Conservation (phyloP, 768 basidiomycete species). For the Macrolepiota dolichaula region DNA sequence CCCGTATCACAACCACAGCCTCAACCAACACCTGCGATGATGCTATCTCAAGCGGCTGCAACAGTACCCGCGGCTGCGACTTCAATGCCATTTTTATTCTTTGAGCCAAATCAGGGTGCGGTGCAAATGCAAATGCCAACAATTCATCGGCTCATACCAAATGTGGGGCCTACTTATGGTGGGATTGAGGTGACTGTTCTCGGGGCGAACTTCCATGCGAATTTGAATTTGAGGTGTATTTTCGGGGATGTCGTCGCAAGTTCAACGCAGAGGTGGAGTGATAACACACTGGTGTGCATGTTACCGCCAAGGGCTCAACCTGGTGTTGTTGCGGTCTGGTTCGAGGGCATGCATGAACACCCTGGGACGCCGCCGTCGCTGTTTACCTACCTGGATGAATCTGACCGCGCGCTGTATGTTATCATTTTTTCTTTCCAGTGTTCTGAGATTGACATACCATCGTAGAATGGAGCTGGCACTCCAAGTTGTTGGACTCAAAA, state of each 20-base stretch:
- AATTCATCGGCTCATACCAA: slow-evolving; percentile 84
- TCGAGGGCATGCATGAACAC: slow-evolving; percentile 66
- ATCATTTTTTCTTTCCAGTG: slow-evolving; percentile 5
- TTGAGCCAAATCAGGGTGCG: slow-evolving; percentile 46
- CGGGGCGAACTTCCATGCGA: slow-evolving; percentile 84
- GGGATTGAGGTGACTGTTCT: slow-evolving; percentile 94
- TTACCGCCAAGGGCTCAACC: slow-evolving; percentile 79
- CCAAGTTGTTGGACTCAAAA: slow-evolving; percentile 93
- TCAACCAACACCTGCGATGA: slow-evolving; percentile 22
- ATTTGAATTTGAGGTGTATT: slow-evolving; percentile 67
- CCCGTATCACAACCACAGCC: slow-evolving; percentile 12
- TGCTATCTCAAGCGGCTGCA: slow-evolving; percentile 22
- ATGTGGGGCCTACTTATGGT: slow-evolving; percentile 82
- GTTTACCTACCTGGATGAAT: slow-evolving; percentile 90
- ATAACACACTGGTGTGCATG: slow-evolving; percentile 89
- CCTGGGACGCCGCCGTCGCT: slow-evolving; percentile 49
- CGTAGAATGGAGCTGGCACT: slow-evolving; percentile 91
- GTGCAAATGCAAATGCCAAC: slow-evolving; percentile 55
- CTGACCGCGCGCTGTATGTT: slow-evolving; percentile 77
- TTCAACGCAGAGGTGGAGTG: slow-evolving; percentile 88
- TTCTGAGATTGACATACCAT: slow-evolving; percentile 12
- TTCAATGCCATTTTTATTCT: slow-evolving; percentile 56
- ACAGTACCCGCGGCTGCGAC: slow-evolving; percentile 13
- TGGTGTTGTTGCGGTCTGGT: slow-evolving; percentile 88
- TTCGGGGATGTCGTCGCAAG: slow-evolving; percentile 84